Conservation (phyloP, 345 rosid species). For the Salix koriyanagi region DNA sequence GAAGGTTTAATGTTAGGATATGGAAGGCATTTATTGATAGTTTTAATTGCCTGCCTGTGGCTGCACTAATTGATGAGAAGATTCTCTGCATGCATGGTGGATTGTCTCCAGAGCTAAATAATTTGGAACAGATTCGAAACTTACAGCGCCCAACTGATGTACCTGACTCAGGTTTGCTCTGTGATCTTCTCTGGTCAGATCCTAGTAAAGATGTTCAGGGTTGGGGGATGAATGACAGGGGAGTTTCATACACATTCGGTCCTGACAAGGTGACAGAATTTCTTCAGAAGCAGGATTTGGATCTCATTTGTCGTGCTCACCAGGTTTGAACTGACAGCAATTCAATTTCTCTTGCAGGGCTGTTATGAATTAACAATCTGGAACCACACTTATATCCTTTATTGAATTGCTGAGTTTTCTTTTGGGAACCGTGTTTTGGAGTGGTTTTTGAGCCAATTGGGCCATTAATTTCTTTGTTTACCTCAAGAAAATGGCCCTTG, state of each 20-base stretch:
- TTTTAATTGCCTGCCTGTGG: conserved; percentile 85
- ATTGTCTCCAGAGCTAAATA: conserved; percentile 66
- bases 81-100: conserved; percentile 92
- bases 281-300: conserved; percentile 71
- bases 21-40: conserved; percentile 79
- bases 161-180: conserved; percentile 76
- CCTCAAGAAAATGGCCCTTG: background rate
- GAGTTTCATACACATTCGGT: conserved; percentile 75
- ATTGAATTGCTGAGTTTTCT: background rate
- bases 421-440: background rate
- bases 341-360: background rate
- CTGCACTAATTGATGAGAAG: conserved; percentile 84
- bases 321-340: conserved; percentile 45
- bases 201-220: conserved; percentile 65
- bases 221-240: conserved; percentile 88
- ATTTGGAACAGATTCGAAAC: conserved; percentile 61
- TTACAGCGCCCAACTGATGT: conserved; percentile 69
- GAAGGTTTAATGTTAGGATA: conserved; percentile 68
- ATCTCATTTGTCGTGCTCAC: conserved; percentile 85
- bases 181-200: conserved; percentile 91
- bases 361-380: conserved; percentile 3
- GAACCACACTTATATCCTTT: background rate
- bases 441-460: background rate
- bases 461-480: background rate
- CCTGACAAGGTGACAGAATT: conserved; percentile 70